Evolutionary conservation across 108 stramenopile genomes (phyloP), one percentile per base, ranked within the genome.

Genomic region (Bacterosira constricta): DNA sequence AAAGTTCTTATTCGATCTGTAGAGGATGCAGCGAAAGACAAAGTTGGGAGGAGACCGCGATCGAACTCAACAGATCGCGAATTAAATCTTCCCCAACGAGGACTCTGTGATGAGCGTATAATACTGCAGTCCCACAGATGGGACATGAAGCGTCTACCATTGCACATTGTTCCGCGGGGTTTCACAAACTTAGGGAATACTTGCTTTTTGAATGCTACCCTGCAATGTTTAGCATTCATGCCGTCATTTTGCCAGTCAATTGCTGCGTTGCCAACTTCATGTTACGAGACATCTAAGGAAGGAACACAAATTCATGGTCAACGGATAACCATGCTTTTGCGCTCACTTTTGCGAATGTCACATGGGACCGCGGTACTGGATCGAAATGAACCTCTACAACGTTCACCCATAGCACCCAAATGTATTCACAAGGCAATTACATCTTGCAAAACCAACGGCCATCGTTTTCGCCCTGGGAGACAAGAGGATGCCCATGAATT

Each of bases 401-500:
- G 44, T 12, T 42, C 44, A 0, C 63, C 84, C 1, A 83, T 96
- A 67, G 74, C 88, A 6, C 96, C 96, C 7, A 76, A 80, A 56
- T 35, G 53, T 1, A 84, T 99, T 36, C 88, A 93, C 57, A 71
- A 74, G 34, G 80, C 75, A 36, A 70, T 99, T 13, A 83, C 64
- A 57, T 34, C 78, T 95, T 44, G 83, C 79, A 81, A 77, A 44
- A 68, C 80, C 38, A 82, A 78, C 52, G 86, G 88, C 3, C 86
- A 88, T 61, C 89, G 92, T 54, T 97, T 99, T 69, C 85, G 96
- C 51, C 88, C 84, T 15, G 96, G 95, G 10, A 71, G 97, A 35
- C 97, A 99, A 82, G 97, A 99, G 77, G 98, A 99, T 80, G 95
- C 97, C 6, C 98, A 99, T 77, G 98, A 99, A 74, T 96, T 97